A percentile compares a stretch with the other conserved stretches of the same genome.
Conservation (phyloP, 352 stramenopile species). For the Pythium volutum region DNA sequence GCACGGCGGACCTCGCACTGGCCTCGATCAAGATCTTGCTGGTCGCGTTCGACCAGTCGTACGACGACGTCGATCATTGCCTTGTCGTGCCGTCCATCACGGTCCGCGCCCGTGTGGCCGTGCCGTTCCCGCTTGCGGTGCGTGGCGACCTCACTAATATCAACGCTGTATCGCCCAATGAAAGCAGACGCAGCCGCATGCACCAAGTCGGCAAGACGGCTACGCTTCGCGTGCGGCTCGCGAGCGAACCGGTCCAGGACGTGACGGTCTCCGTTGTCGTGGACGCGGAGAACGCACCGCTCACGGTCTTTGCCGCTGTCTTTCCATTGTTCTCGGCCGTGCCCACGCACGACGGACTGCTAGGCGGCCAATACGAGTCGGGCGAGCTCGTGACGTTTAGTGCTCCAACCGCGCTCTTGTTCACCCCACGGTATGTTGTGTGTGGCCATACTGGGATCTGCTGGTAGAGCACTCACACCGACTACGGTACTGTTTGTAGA, state of each 20-base stretch:
- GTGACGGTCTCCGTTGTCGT: conserved; percentile 37
- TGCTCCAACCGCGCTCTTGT: conserved; percentile 43
- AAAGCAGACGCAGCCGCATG: conserved; percentile 55
- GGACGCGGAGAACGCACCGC: conserved; percentile 23
- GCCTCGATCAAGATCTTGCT: conserved; percentile 30
- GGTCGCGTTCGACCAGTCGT: conserved; percentile 51
- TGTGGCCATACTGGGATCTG: too few relatives aligned
- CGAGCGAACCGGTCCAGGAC: conserved; percentile 54
- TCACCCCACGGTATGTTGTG: conserved; percentile 37
- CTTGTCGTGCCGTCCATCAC: conserved; percentile 33
- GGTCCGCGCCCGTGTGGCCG: conserved; percentile 33
- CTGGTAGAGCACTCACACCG: too few relatives aligned
- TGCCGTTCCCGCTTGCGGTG: conserved; percentile 46
- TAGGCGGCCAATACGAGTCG: conserved; percentile 44
- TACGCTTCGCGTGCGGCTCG: conserved; percentile 36
- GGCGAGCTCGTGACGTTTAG: conserved; percentile 30
- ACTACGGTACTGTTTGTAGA: too few relatives aligned
- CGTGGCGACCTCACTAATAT: conserved; percentile 38
- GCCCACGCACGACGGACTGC: neutral
- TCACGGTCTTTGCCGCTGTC: conserved; percentile 45
- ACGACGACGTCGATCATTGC: conserved; percentile 44
- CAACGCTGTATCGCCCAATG: conserved; percentile 31
- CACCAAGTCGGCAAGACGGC: conserved; percentile 37
- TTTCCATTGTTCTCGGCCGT: conserved; percentile 14
- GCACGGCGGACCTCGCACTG: conserved; percentile 28